A percentile compares a stretch with the other conserved stretches of the same genome.
These are phyloP conservation scores for Globisporangium orthogonon DNA, from an alignment of 352 stramenopile species.

Conservation along the genomic window DNA sequence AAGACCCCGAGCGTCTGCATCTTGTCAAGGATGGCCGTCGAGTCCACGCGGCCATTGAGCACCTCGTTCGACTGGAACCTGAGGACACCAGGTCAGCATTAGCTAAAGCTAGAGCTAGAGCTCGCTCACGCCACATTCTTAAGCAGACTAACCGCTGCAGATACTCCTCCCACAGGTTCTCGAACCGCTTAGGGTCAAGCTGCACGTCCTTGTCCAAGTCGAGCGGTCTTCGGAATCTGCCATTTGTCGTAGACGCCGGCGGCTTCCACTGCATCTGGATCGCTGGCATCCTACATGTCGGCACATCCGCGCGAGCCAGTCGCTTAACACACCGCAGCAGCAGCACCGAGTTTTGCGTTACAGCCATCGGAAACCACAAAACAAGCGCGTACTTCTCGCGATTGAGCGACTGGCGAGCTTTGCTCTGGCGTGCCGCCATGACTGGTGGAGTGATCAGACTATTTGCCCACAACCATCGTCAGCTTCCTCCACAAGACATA, in stretches of 20 bases:
- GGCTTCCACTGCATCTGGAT: constrained; percentile 67
- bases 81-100: not conserved
- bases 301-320: not conserved
- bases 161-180: constrained; percentile 77
- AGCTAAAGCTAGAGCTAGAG: not conserved
- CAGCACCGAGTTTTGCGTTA: not conserved
- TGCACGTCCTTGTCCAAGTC: constrained; percentile 34
- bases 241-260: constrained; percentile 8
- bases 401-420: constrained; percentile 8
- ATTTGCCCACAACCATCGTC: not conserved
- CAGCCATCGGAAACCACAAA: not conserved
- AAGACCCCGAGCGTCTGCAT: constrained; percentile 39
- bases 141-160: constrained; percentile 37
- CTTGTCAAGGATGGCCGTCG: constrained; percentile 23
- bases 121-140: not conserved
- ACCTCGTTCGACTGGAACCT: constrained; percentile 28
- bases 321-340: not conserved
- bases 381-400: constrained; percentile 30
- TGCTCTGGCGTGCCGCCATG: constrained; percentile 4
- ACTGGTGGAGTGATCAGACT: constrained; percentile 9
- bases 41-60: constrained; percentile 15
- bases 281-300: constrained; percentile 35
- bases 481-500: not conserved
- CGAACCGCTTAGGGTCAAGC: constrained; percentile 61
- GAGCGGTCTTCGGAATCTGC: constrained; percentile 15